Conservation (phyloP, 257 asterid genomes). For the Solanum chaucha region DNA sequence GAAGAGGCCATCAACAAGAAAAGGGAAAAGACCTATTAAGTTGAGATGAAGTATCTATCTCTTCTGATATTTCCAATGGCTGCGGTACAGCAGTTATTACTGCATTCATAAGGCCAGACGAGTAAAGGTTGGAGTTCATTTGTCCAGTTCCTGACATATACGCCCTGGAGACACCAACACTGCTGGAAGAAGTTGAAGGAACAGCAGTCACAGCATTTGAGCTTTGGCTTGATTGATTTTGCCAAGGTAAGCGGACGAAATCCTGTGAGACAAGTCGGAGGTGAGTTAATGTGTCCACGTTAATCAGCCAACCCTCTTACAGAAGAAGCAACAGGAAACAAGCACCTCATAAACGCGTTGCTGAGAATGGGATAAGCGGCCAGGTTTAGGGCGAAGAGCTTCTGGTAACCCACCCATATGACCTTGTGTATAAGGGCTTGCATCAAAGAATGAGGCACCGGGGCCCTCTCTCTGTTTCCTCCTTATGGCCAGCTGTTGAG, state of each 20-base stretch:
- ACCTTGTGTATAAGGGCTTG: conserved; percentile 59
- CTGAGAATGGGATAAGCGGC: conserved; percentile 80
- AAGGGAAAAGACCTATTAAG: conserved; percentile 43
- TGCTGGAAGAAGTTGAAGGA: conserved; percentile 48
- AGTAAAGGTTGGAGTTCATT: conserved; percentile 36
- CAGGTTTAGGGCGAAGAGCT: conserved; percentile 95
- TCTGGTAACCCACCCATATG: conserved; percentile 77
- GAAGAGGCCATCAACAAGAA: background rate
- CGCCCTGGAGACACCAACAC: conserved; percentile 45
- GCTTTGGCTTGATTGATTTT: conserved; percentile 75
- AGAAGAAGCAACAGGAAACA: background rate
- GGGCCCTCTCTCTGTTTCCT: conserved; percentile 78
- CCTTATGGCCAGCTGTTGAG: conserved; percentile 63
- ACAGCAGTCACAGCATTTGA: conserved; percentile 58
- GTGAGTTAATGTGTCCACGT: background rate
- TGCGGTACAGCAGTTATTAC: conserved; percentile 49
- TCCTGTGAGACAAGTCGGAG: conserved; percentile 37
- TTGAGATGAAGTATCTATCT: conserved; percentile 47
- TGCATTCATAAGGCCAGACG: conserved; percentile 48
- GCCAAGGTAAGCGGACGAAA: conserved; percentile 93
- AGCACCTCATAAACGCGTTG: conserved; percentile 95
- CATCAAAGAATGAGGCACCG: conserved; percentile 62
- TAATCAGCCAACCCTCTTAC: background rate
- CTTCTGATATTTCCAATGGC: conserved; percentile 53
- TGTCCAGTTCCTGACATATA: conserved; percentile 49